Conservation (phyloP, 2,329 filamentous ascomycete genomes). For the Colletotrichum nymphaeae region DNA sequence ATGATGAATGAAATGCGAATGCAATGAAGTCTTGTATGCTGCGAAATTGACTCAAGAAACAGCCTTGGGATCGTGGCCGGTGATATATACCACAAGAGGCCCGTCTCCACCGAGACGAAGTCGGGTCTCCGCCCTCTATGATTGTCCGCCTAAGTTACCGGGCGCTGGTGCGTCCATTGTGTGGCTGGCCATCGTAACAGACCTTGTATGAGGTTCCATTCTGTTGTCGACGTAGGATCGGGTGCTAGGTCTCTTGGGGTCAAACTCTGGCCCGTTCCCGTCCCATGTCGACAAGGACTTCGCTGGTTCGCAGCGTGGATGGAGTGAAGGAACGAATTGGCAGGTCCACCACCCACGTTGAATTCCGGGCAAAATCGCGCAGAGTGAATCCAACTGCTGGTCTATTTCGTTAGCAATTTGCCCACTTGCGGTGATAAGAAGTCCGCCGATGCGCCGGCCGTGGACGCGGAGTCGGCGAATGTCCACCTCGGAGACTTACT, state of each 20-base stretch:
- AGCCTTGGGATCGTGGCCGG: background rate
- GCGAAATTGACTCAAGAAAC: background rate
- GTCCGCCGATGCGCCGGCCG: background rate
- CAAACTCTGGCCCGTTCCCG: background rate
- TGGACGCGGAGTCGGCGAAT: background rate
- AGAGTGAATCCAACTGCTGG: background rate
- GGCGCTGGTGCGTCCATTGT: background rate
- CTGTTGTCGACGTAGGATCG: background rate
- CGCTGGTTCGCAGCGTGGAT: background rate
- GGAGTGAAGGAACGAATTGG: background rate
- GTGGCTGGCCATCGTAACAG: background rate
- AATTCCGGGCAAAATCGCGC: no score
- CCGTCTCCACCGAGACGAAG: background rate
- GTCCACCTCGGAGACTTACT: background rate
- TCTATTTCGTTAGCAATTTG: background rate
- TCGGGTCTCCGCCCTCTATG: background rate
- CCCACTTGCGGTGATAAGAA: background rate
- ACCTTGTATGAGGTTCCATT: background rate
- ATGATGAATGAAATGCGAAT: conserved; percentile 38
- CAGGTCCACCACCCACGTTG: no score
- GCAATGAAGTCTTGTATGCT: background rate
- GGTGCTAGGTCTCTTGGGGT: background rate
- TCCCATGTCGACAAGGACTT: background rate
- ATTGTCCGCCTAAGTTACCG: background rate
- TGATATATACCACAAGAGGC: background rate